A percentile compares a stretch with the other conserved stretches of the same genome.
These are phyloP conservation scores for Sisymbrium altissimum DNA, from an alignment of 345 rosid species.

Conservation along the genomic window DNA sequence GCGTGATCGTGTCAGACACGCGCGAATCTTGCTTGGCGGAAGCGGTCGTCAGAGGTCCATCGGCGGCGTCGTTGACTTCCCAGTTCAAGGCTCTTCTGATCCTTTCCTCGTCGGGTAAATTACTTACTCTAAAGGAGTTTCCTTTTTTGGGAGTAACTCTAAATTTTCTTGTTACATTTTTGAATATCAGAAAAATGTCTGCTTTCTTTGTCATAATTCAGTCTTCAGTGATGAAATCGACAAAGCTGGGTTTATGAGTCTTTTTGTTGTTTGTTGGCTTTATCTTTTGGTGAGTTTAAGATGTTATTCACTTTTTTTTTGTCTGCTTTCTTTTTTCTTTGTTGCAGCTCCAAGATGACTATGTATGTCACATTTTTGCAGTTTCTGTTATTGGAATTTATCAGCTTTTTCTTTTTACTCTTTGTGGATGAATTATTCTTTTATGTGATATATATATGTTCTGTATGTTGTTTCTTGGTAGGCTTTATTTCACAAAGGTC, in stretches of 20 bases:
- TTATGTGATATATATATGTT: conserved; percentile 22
- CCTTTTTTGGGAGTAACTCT: background rate
- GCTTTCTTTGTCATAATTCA: background rate
- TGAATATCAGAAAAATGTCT: background rate
- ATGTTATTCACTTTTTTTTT: conserved; percentile 7
- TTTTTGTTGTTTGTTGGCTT: background rate
- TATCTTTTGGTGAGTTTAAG: background rate
- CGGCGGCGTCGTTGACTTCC: conserved; percentile 40
- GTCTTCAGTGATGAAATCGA: background rate
- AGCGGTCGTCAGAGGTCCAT: conserved; percentile 63
- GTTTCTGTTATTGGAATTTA: conserved; percentile 26
- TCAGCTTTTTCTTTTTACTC: background rate
- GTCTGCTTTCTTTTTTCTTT: conserved; percentile 27
- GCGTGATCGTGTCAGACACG: conserved; percentile 68
- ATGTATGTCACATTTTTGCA: conserved; percentile 30
- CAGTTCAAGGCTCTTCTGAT: conserved; percentile 87
- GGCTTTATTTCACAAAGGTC: conserved; percentile 95
- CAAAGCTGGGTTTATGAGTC: background rate
- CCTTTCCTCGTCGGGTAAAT: conserved; percentile 76
- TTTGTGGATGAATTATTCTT: background rate
- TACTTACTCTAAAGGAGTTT: background rate
- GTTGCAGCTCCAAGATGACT: conserved; percentile 40
- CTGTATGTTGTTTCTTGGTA: conserved; percentile 34
- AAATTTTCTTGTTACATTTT: conserved; percentile 3
- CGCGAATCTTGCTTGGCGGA: conserved; percentile 63